These are phyloP conservation scores for Phytophthora tentaculata DNA, from an alignment of 352 stramenopile genomes.

Conservation along the genomic window DNA sequence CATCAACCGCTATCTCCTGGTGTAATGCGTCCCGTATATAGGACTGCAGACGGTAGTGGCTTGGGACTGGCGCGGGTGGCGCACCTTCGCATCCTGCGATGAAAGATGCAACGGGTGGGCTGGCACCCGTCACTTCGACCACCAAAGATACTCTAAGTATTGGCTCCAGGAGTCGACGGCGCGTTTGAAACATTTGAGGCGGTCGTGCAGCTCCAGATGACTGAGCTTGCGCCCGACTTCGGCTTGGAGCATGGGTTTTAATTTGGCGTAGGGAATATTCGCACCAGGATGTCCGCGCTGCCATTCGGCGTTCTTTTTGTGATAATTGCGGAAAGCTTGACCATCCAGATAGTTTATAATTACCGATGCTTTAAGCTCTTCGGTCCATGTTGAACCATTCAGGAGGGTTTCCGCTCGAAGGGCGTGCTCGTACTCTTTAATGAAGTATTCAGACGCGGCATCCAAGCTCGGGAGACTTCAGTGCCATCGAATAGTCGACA, in stretches of 20 bases:
- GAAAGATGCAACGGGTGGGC: too few relatives aligned
- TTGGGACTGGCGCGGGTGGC: too few relatives aligned
- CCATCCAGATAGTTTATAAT: constrained; percentile 13
- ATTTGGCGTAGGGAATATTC: background rate
- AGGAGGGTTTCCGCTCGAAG: background rate
- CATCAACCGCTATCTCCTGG: too few relatives aligned
- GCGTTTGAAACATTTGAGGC: constrained; percentile 6
- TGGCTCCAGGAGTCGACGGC: constrained; percentile 3
- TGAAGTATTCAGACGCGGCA: too few relatives aligned
- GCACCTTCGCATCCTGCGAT: too few relatives aligned
- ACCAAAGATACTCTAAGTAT: constrained; percentile 17
- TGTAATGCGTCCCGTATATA: too few relatives aligned
- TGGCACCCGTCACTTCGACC: too few relatives aligned
- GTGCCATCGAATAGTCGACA: too few relatives aligned
- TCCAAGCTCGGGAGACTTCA: too few relatives aligned
- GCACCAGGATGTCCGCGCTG: background rate
- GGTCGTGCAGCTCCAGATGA: constrained; percentile 12
- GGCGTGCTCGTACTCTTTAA: too few relatives aligned
- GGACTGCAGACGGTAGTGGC: too few relatives aligned
- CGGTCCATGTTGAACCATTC: constrained; percentile 14
- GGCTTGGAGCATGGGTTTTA: constrained; percentile 1
- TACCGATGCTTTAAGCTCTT: constrained; percentile 11
- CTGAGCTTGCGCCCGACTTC: constrained; percentile 7
- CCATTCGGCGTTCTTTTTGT: constrained; percentile 21
- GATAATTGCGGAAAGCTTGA: constrained; percentile 11